Percentiles rank a stretch among this genome's conserved stretches.
Evolutionary conservation across 2,329 filamentous ascomycete genomes (phyloP).

Genomic region (Paracorniculantispora psalliotae): DNA sequence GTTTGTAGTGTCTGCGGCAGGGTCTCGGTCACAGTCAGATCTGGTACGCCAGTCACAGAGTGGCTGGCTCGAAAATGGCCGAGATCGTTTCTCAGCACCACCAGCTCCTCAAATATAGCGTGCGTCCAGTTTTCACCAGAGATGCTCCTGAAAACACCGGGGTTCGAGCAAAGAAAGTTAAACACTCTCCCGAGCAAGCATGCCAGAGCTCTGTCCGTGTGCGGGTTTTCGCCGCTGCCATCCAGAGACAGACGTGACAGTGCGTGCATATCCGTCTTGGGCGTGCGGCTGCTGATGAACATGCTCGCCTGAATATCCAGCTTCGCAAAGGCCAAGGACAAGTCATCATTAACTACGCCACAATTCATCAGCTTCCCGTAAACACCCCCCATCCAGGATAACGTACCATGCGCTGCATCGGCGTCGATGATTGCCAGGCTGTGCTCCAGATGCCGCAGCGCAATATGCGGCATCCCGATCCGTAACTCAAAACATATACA

Average conservation of each 20-base stretch:
- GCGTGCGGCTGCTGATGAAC: constrained; percentile 1
- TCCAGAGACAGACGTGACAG: background rate
- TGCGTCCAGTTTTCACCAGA: too few species aligned
- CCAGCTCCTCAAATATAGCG: background rate
- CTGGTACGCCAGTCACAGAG: background rate
- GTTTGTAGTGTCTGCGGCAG: background rate
- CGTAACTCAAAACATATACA: constrained; percentile 16
- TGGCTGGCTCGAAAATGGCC: background rate
- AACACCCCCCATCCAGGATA: too few species aligned
- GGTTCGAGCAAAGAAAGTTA: background rate
- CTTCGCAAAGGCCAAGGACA: constrained; percentile 9
- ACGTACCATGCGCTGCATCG: background rate
- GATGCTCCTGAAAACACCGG: background rate
- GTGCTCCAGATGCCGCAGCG: constrained; percentile 14
- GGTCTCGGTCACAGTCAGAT: too few species aligned
- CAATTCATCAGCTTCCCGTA: too few species aligned
- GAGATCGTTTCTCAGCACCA: background rate
- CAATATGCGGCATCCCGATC: background rate
- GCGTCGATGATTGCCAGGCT: background rate
- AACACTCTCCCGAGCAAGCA: background rate
- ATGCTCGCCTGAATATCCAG: constrained; percentile 7
- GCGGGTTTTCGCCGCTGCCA: background rate
- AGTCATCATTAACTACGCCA: constrained; percentile 12
- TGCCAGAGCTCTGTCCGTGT: background rate
- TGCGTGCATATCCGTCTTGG: background rate